These are phyloP conservation scores for Eutypella sp. DNA, from an alignment of 2,329 filamentous ascomycete species.

Conservation along the genomic window DNA sequence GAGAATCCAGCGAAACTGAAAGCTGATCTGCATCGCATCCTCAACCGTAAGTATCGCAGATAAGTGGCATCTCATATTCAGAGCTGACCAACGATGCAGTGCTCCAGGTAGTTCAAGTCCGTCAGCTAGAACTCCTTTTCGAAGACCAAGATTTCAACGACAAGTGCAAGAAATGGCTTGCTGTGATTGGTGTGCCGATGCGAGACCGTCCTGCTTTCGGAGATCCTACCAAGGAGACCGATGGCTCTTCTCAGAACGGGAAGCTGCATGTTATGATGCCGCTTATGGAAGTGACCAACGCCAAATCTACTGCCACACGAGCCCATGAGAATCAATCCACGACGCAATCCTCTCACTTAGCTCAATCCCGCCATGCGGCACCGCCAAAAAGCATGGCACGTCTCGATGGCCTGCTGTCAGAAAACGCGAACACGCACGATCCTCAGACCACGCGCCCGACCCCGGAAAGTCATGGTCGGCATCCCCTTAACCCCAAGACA, in stretches of 20 bases:
- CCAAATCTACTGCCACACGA: no score
- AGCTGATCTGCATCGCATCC: neutral
- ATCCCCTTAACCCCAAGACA: no score
- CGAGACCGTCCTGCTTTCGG: neutral
- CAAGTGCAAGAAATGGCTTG: slow-evolving; percentile 15
- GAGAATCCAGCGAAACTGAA: neutral
- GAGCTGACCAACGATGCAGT: slow-evolving; percentile 14
- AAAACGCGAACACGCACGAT: no score
- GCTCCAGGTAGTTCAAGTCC: slow-evolving; percentile 10
- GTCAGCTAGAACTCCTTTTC: slow-evolving; percentile 15
- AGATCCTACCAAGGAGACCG: neutral
- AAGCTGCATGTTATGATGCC: neutral
- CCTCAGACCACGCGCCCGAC: no score
- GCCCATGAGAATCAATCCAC: no score
- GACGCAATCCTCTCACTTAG: no score
- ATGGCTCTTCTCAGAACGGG: neutral
- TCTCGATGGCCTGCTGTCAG: no score
- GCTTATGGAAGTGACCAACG: no score
- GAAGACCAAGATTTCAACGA: slow-evolving; percentile 10
- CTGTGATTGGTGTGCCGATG: slow-evolving; percentile 13
- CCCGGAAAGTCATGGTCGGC: no score
- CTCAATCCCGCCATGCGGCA: no score
- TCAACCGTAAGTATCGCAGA: neutral
- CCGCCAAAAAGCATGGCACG: no score
- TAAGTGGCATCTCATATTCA: neutral